Evolutionary conservation across 2,329 filamentous ascomycete species (phyloP), one percentile per base, ranked within the genome.

Genomic region (Pyrenochaeta sp.): DNA sequence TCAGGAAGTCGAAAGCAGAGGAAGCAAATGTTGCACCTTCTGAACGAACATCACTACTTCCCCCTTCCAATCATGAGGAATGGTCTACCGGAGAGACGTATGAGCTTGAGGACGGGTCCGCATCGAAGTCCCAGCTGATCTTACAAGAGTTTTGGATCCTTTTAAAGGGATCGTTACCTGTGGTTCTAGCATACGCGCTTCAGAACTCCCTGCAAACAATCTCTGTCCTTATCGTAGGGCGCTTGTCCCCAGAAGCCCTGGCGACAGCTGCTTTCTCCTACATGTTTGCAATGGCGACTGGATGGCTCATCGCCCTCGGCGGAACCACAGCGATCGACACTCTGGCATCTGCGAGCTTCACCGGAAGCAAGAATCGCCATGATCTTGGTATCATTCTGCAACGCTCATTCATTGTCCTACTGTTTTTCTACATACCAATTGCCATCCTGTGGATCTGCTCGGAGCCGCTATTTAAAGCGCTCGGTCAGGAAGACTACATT

Each of bases 211-310:
- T 96, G 0, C 92, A 96, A 73, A 96, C 92, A 0, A 74, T 91
- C 1, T 95, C 91, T 0, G 91, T 96, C 4, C 80, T 96, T 45
- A 88, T 96, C 37, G 91, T 92, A 2, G 92, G 92, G 9, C 88
- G 91, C 2, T 80, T 92, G 0, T 93, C 90, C 0, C 89, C 92
- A 0, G 90, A 95, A 75, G 88, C 92, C 1, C 80, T 96, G 6
- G 91, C 92, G 0, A 91, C 90, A 0, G 90, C 91, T 1, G 92
- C 92, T 0, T 96, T 96, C 71, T 91, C 90, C 1, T 94, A 95
- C 81, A 96, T 96, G 92, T 96, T 96, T 67, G 92, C 92, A 53
- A 93, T 94, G 90, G 88, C 90, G 24, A 92, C 91, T 0, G 92
- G 89, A 0, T 96, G 92, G 92, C 84, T 96, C 37, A 91, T 96